Evolutionary conservation across 306 rosid species (phyloP), one percentile per base, ranked within the genome.

Genomic region (Cicer judaicum): DNA sequence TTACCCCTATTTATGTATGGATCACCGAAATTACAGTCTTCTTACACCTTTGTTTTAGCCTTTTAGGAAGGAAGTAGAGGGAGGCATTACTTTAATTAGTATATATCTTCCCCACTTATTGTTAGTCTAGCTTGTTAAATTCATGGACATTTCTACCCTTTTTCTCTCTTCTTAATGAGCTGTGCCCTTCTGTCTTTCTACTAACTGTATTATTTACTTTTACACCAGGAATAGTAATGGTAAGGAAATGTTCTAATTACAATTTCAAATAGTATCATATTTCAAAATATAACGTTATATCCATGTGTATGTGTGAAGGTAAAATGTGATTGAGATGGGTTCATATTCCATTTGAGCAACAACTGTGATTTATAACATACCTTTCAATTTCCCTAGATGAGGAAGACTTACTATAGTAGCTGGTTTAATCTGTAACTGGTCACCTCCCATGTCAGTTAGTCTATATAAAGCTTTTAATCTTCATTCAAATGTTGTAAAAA

Each of bases 61-160:
- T n/a, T n/a, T n/a, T n/a, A n/a, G n/a, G 68, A 55, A 48, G 71
- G 52, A 53, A 34, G 68, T 68, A 60, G 75, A 61, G n/a, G 21
- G 68, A 62, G 40, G 16, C 77, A 42, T 41, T 80, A 36, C 43
- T 53, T 63, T 56, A 69, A n/a, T 40, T 75, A 54, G 62, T 42
- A 34, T 42, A 34, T 36, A 70, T 70, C 68, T 24, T 69, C 47
- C 72, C 43, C 24, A 50, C n/a, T 21, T 80, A 42, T 75, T 69
- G 16, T 68, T 73, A 54, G 39, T 69, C 75, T 75, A 29, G 53
- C 16, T n/a, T 74, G 66, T 50, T 61, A 68, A 36, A 29, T 44
- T 75, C 50, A 38, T 62, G 69, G 12, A 6, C 44, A 41, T 46
- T 50, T 68, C 38, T 29, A 16, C 46, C 66, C 4, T 62, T 68